These are phyloP conservation scores for Malassezia equina DNA, from an alignment of 1,284 basidiomycete species.

Conservation along the genomic window DNA sequence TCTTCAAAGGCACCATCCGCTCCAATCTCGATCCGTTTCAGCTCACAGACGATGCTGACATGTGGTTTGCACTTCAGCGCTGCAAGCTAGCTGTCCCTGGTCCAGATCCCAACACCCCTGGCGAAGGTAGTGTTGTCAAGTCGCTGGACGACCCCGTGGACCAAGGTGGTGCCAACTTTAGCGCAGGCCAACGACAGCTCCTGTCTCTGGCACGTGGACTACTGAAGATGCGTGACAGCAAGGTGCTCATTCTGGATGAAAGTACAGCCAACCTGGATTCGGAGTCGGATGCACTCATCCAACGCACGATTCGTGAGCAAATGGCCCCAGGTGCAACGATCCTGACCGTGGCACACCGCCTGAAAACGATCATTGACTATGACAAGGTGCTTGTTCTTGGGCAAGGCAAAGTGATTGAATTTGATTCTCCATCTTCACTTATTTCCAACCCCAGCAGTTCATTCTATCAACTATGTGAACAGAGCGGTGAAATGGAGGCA, in stretches of 20 bases:
- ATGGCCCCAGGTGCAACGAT: slow-evolving; percentile 50
- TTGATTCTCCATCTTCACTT: slow-evolving; percentile 60
- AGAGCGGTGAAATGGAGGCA: slow-evolving; percentile 32
- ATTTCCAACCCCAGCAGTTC: slow-evolving; percentile 45
- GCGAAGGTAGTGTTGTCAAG: slow-evolving; percentile 50
- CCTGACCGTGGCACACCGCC: slow-evolving; percentile 57
- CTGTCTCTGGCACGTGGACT: slow-evolving; percentile 54
- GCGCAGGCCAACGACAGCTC: slow-evolving; percentile 54
- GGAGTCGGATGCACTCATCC: slow-evolving; percentile 52
- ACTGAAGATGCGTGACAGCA: slow-evolving; percentile 51
- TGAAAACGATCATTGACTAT: slow-evolving; percentile 57
- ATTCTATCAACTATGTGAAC: slow-evolving; percentile 38
- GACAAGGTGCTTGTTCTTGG: slow-evolving; percentile 54
- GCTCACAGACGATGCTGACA: slow-evolving; percentile 60
- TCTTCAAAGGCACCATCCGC: slow-evolving; percentile 44
- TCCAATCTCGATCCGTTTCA: slow-evolving; percentile 57
- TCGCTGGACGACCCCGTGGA: slow-evolving; percentile 52
- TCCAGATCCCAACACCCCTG: slow-evolving; percentile 20
- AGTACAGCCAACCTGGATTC: slow-evolving; percentile 50
- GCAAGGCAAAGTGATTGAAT: slow-evolving; percentile 64
- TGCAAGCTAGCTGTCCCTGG: slow-evolving; percentile 48
- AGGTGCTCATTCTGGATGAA: slow-evolving; percentile 55
- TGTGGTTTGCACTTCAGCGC: slow-evolving; percentile 53
- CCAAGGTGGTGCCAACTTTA: slow-evolving; percentile 52
- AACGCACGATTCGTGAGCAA: slow-evolving; percentile 51